Evolutionary conservation across 352 stramenopile genomes (phyloP).

Genomic region (Phytopythium oedochilum): DNA sequence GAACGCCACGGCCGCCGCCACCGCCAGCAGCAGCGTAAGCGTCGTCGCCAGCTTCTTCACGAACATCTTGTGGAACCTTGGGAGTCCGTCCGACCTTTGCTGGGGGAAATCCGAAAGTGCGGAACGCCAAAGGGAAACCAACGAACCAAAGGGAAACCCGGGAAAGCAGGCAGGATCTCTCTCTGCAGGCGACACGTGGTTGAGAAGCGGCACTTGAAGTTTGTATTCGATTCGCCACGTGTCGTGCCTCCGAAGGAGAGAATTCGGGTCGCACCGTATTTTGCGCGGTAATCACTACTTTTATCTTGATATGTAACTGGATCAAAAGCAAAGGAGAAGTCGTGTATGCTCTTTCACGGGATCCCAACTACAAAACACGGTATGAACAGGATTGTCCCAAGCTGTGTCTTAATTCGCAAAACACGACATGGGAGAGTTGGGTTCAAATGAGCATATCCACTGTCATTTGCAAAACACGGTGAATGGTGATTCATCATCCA

Average conservation of each 20-base stretch:
- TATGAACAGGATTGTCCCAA: too few relatives aligned
- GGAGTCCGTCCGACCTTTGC: background rate
- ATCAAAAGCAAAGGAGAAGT: too few relatives aligned
- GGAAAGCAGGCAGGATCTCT: background rate
- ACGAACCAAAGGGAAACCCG: too few relatives aligned
- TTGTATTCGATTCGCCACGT: constrained; percentile 2
- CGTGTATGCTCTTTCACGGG: too few relatives aligned
- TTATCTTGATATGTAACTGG: too few relatives aligned
- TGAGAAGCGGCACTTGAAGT: background rate
- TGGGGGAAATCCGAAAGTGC: constrained; percentile 22
- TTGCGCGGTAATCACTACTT: too few relatives aligned
- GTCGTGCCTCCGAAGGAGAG: constrained; percentile 4
- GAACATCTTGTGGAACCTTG: constrained; percentile 33
- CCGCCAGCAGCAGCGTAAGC: constrained; percentile 41
- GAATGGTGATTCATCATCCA: background rate
- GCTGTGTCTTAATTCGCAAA: too few relatives aligned
- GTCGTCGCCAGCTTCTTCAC: constrained; percentile 46
- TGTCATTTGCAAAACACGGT: constrained; percentile 2
- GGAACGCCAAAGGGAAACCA: background rate
- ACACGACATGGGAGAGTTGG: background rate
- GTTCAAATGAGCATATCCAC: background rate
- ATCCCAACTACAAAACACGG: too few relatives aligned
- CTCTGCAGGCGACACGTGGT: background rate
- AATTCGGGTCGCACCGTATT: too few relatives aligned
- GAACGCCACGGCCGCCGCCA: constrained; percentile 30